phyloP scores from a whole-genome alignment of 495 filamentous ascomycete genomes.

The Aspergillus bertholletiae region DNA sequence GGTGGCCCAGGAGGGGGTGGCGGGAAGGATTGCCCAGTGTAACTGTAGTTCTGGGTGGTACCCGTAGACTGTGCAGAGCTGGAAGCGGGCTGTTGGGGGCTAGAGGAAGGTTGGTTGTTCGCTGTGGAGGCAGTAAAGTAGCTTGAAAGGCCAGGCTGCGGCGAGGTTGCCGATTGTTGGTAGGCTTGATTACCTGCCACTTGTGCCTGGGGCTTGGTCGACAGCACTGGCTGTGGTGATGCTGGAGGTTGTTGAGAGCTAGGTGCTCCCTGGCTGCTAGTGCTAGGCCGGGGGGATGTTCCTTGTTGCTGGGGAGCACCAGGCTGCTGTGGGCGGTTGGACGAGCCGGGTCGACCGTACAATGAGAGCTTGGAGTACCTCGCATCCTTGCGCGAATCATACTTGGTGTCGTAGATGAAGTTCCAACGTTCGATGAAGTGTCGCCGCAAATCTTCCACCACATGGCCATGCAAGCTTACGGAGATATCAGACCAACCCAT shows the following conservation, averaged over 20 bases:
- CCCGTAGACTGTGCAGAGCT: constrained; percentile 4
- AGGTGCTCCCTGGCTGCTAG: constrained; percentile 4
- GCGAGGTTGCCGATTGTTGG: constrained; percentile 19
- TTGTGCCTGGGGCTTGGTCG: constrained; percentile 4
- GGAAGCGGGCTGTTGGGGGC: neutral
- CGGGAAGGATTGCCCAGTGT: constrained; percentile 42
- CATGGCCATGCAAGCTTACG: constrained; percentile 74
- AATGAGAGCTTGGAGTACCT: constrained; percentile 57
- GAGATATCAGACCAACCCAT: constrained; percentile 96
- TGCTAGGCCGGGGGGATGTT: constrained; percentile 3
- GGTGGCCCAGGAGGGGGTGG: constrained; percentile 38
- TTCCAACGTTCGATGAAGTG: constrained; percentile 94
- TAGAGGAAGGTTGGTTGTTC: neutral
- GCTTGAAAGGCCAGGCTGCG: neutral
- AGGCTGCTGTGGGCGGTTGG: neutral
- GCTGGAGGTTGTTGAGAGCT: constrained; percentile 8
- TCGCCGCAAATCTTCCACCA: constrained; percentile 68
- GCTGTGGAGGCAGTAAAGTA: neutral
- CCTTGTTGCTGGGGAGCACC: constrained; percentile 8
- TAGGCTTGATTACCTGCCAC: constrained; percentile 15
- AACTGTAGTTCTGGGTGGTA: constrained; percentile 23
- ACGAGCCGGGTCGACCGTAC: constrained; percentile 28
- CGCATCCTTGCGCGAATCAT: constrained; percentile 58
- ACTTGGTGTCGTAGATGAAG: constrained; percentile 85
- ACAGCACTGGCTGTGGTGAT: neutral